These are phyloP conservation scores for Leucocoprinus birnbaumii DNA, from an alignment of 768 basidiomycete species.

Conservation along the genomic window DNA sequence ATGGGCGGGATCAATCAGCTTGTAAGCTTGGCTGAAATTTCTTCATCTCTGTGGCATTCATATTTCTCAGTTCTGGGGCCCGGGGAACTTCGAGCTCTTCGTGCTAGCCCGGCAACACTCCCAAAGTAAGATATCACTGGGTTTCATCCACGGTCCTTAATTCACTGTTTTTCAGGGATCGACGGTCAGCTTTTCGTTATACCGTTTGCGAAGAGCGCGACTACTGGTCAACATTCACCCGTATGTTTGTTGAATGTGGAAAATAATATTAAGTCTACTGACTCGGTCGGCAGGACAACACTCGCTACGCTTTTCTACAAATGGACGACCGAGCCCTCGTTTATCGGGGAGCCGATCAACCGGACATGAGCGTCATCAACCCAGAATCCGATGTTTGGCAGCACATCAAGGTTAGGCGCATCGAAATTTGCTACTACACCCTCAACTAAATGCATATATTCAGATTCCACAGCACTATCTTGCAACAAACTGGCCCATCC, in stretches of 20 bases:
- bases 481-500: constrained; percentile 90
- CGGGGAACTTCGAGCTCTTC: constrained; percentile 88
- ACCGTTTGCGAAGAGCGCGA: constrained; percentile 94
- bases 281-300: constrained; percentile 68
- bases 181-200: constrained; percentile 79
- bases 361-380: constrained; percentile 97
- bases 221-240: constrained; percentile 87
- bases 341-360: constrained; percentile 95
- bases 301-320: constrained; percentile 92
- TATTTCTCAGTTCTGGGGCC: constrained; percentile 79
- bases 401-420: constrained; percentile 71
- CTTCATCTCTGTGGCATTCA: background rate
- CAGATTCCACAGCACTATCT: constrained; percentile 90
- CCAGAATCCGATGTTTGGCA: constrained; percentile 99
- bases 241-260: constrained; percentile 40
- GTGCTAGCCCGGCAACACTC: constrained; percentile 57
- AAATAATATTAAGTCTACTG: background rate
- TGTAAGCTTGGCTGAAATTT: constrained; percentile 40
- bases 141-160: background rate
- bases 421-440: background rate
- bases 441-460: background rate
- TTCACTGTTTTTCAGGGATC: constrained; percentile 32
- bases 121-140: constrained; percentile 38
- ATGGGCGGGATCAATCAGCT: constrained; percentile 77
- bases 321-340: constrained; percentile 92